These are phyloP conservation scores for Saccharomycopsis amapae DNA, from an alignment of 805 yeast genomes.

Conservation along the genomic window DNA sequence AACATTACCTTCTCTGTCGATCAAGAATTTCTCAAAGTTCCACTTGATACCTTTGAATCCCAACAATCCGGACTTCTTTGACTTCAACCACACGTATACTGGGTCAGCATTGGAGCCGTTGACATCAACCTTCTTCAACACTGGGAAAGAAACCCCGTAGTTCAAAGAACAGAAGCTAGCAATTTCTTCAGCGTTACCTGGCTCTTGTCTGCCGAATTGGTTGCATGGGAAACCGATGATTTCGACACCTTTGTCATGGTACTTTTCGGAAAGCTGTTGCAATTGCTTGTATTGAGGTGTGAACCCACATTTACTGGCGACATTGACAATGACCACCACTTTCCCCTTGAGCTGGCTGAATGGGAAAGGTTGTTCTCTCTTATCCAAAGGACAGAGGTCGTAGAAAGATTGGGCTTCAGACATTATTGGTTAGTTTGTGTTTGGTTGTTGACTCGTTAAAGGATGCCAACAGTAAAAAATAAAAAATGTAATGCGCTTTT, in stretches of 20 bases:
- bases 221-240: conserved; percentile 86
- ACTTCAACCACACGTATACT: conserved; percentile 71
- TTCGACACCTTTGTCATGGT: conserved; percentile 56
- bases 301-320: conserved; percentile 82
- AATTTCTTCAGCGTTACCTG: conserved; percentile 59
- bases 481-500: too few species aligned
- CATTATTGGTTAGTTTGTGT: too few species aligned
- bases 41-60: conserved; percentile 70
- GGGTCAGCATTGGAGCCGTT: conserved; percentile 80
- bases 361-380: conserved; percentile 50
- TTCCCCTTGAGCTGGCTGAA: conserved; percentile 63
- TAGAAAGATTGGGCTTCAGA: conserved; percentile 44
- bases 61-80: conserved; percentile 46
- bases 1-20: conserved; percentile 46
- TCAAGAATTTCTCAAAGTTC: conserved; percentile 72
- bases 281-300: conserved; percentile 75
- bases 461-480: too few species aligned
- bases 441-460: too few species aligned
- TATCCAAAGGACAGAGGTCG: conserved; percentile 58
- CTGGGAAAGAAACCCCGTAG: conserved; percentile 89
- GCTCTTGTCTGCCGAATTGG: conserved; percentile 84
- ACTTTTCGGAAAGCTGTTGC: conserved; percentile 61
- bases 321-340: conserved; percentile 77
- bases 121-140: conserved; percentile 80
- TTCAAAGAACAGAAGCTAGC: conserved; percentile 68